Base-by-base conservation (phyloP, 306 rosid species). In the Citrullus mucosospermus region DNA sequence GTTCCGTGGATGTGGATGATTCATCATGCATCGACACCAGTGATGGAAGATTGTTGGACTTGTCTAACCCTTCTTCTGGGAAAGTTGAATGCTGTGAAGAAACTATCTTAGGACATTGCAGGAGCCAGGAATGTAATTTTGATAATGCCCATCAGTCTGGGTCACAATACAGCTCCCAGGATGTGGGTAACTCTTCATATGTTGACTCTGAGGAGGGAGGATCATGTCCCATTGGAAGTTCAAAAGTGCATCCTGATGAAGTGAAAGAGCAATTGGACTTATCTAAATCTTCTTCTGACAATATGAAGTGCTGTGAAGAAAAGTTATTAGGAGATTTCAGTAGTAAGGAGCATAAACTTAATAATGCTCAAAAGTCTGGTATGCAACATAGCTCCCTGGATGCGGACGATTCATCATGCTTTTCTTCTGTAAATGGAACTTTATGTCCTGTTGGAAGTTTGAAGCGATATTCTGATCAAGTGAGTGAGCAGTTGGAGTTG, bases 81-180 rank as follows among this genome's bases (percentile, higher is more conserved):
- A 67, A 57, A 63, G 71, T 46, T 5, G 79, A 78, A 84, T 75
- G 83, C 30, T 30, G 41, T 30, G 61, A 51, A 73, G 61, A 73
- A 73, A 15, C 61, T 50, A 2, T 16, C 30, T 9, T 16, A 73
- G 77, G 59, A 73, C 60, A 73, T 81, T 81, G 86, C 78, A 81
- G 82, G 79, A 91, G 91, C 79, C 86, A 84, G 71, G 86, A 91
- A 80, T 91, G 84, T 67, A 78, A 87, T 79, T 86, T 89, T 83
- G 93, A 85, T 80, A 84, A 80, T 36, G 82, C 72, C 15, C 90
- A 82, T 62, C 83, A 70, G 14, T 78, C 77, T 28, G 79, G 84
- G 76, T 77, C 69, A 80, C 80, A 76, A 44, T 59, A 66, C 54
- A 81, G 80, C 68, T 59, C 84, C 67, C 81, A 51, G 78, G 78